Evolutionary conservation across 768 basidiomycete species (phyloP), one percentile per base, ranked within the genome.

Genomic region (Favolaschia claudopus): DNA sequence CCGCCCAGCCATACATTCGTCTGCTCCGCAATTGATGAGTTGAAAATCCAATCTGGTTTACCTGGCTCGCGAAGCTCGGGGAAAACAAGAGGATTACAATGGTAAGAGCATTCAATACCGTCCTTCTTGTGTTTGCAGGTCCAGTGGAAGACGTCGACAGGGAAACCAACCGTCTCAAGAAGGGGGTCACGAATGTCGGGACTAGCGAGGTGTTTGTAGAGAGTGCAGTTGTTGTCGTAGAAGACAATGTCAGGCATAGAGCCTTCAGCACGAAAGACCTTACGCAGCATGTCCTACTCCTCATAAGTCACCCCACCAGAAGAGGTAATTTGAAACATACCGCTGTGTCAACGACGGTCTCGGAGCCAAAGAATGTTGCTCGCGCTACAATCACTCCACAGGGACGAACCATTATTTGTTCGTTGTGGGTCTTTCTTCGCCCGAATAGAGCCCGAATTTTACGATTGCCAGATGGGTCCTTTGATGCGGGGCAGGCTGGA

Each of bases 1-100:
- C n/a, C n/a, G n/a, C n/a, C n/a, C n/a, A n/a, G n/a, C n/a, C n/a
- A n/a, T n/a, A 37, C 65, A 49, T 78, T 78, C 0, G 69, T 63
- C 52, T 75, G 74, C 43, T 78, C 71, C 0, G 76, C 73, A 0
- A 66, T 44, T 0, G 73, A 78, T 0, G 69, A 74, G 29, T 77
- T 78, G 59, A 78, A 78, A 2, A 22, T 52, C 73, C 74, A 78
- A 20, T 44, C 56, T 4, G 63, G 55, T 0, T 63, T 61, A 33
- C 42, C 37, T 15, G 62, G 60, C 5, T 46, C 45, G 0, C 55
- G 9, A 4, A 79, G 59, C 38, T 77, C 74, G 0, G 57, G 49
- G 22, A 55, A 79, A 0, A 38, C 25, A 0, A 61, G 36, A 3
- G 75, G 74, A 27, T 75, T 78, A 40, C 74, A 77, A 29, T 76